Conservation (phyloP, 2,329 filamentous ascomycete species). For the Penicillium sp. region DNA sequence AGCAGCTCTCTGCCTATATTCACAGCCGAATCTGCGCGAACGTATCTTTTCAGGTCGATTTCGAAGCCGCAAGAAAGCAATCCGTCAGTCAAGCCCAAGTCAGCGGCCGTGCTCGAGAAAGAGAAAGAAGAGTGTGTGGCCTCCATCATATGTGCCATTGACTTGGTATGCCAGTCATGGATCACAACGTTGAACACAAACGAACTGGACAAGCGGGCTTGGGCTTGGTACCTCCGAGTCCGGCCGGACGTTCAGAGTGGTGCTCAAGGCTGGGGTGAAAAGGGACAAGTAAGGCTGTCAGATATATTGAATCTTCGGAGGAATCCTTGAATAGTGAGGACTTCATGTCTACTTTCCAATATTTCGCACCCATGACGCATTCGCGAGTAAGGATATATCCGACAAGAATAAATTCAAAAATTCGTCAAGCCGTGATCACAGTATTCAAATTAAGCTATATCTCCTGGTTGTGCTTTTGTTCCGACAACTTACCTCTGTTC, state of each 20-base stretch:
- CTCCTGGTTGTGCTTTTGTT: no score
- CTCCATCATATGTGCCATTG: constrained; percentile 66
- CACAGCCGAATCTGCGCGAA: constrained; percentile 65
- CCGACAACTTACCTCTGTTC: neutral
- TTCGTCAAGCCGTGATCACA: no score
- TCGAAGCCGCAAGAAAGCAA: constrained; percentile 10
- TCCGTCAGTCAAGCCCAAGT: constrained; percentile 41
- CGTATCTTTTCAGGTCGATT: constrained; percentile 55
- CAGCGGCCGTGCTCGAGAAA: constrained; percentile 50
- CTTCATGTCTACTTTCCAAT: no score
- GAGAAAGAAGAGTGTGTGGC: constrained; percentile 69
- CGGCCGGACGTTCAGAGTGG: constrained; percentile 73
- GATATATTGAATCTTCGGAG: constrained; percentile 56
- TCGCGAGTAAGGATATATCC: no score
- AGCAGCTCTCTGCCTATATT: constrained; percentile 75
- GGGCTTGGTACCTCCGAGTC: constrained; percentile 76
- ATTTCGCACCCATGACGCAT: no score
- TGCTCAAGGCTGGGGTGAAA: constrained; percentile 77
- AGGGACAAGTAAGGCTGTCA: constrained; percentile 64
- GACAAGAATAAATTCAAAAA: no score
- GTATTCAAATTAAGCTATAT: no score
- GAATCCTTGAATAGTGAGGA: constrained; percentile 13
- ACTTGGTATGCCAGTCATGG: constrained; percentile 74
- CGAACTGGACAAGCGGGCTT: constrained; percentile 73
- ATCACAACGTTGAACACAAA: constrained; percentile 56